These are phyloP conservation scores for Blastocrithidia nonstop DNA, from an alignment of 208 protist genomes.

Conservation along the genomic window DNA sequence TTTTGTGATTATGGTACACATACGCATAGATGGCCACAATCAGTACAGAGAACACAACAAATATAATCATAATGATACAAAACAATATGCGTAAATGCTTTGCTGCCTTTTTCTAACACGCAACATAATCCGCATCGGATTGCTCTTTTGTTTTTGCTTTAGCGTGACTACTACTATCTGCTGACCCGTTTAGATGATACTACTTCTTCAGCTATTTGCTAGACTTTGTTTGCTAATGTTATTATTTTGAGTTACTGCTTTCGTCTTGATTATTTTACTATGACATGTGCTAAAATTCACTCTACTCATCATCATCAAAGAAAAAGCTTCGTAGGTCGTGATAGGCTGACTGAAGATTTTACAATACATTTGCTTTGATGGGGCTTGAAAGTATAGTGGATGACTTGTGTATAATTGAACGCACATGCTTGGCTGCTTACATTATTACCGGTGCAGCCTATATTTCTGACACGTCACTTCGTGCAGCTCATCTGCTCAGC, in stretches of 20 bases:
- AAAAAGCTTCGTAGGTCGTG: conserved; percentile 1
- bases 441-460: background rate
- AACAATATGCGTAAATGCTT: background rate
- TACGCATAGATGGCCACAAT: background rate
- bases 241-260: too few relatives aligned
- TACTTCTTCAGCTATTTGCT: too few relatives aligned
- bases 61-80: background rate
- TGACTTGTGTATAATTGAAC: background rate
- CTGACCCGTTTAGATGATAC: too few relatives aligned
- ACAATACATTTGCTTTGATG: background rate
- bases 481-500: background rate
- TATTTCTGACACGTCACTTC: background rate
- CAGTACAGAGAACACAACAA: background rate
- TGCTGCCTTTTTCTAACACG: background rate
- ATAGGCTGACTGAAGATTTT: background rate
- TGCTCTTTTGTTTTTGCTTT: too few relatives aligned
- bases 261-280: too few relatives aligned
- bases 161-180: too few relatives aligned
- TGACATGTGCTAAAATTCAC: too few relatives aligned
- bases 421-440: background rate
- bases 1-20: background rate
- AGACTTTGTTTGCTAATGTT: too few relatives aligned
- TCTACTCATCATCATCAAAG: background rate
- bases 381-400: background rate
- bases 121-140: background rate